phyloP scores from a whole-genome alignment of 1,139 yeast genomes.

The Candida sp. region DNA sequence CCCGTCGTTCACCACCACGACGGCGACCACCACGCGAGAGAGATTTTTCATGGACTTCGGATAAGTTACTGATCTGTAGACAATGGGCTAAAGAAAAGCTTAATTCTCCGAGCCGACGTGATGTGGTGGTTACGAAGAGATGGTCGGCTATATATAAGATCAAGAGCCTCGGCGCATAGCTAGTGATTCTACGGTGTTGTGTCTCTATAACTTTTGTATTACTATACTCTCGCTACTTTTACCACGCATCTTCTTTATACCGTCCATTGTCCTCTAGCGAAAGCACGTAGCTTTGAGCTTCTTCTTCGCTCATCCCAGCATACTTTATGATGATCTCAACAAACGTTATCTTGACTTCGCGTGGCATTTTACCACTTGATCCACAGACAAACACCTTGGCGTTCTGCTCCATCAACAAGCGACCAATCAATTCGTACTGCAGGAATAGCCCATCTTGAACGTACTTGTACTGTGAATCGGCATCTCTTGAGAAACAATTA shows the following conservation, averaged over 20 bases:
- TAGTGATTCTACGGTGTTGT: too few relatives aligned
- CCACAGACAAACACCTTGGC: conserved; percentile 86
- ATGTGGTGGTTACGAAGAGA: too few relatives aligned
- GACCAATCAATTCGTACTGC: conserved; percentile 49
- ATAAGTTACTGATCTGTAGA: too few relatives aligned
- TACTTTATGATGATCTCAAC: conserved; percentile 57
- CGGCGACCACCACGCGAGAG: too few relatives aligned
- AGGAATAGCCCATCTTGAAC: conserved; percentile 75
- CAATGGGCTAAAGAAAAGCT: too few relatives aligned
- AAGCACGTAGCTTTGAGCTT: conserved; percentile 55
- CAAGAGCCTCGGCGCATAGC: too few relatives aligned
- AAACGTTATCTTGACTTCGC: conserved; percentile 81
- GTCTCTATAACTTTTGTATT: too few relatives aligned
- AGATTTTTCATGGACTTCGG: too few relatives aligned
- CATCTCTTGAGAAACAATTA: conserved; percentile 69
- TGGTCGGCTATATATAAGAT: too few relatives aligned
- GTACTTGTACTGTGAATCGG: conserved; percentile 47
- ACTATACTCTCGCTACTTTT: conserved; percentile 10
- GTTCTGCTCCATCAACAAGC: conserved; percentile 53
- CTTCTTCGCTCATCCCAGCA: conserved; percentile 39
- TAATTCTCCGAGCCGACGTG: too few relatives aligned
- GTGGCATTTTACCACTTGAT: conserved; percentile 94
- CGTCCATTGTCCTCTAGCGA: conserved; percentile 69
- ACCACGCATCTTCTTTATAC: conserved; percentile 96
- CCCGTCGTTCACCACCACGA: too few relatives aligned